A percentile compares a stretch with the other conserved stretches of the same genome.
Conservation (phyloP, 116 monocot genomes). For the Zostera marina region DNA sequence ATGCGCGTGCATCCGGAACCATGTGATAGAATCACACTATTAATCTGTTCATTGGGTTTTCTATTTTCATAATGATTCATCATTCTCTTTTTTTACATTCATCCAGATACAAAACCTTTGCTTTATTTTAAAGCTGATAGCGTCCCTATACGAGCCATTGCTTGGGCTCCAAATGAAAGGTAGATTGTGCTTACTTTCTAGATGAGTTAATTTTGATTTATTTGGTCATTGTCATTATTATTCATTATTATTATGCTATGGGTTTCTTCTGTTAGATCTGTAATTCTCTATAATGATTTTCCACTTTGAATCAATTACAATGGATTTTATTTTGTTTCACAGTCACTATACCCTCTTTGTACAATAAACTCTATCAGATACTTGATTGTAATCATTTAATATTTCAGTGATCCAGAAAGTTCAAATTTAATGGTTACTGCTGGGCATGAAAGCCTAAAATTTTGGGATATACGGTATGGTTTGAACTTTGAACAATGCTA, state of each 20-base stretch:
- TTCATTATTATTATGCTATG: too few species aligned
- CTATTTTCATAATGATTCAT: not conserved
- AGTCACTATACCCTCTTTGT: not conserved
- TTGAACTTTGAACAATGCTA: not conserved
- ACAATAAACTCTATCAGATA: not conserved
- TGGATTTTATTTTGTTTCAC: too few species aligned
- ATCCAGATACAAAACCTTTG: constrained; percentile 69
- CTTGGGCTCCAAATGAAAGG: constrained; percentile 38
- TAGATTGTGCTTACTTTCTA: not conserved
- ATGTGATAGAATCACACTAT: too few species aligned
- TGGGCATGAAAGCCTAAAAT: constrained; percentile 76
- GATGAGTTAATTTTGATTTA: not conserved
- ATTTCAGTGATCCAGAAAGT: constrained; percentile 31
- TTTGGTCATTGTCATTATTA: not conserved
- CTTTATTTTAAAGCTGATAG: constrained; percentile 62
- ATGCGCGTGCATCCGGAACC: too few species aligned
- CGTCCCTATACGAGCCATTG: constrained; percentile 73
- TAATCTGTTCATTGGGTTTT: not conserved
- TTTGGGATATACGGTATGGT: constrained; percentile 83
- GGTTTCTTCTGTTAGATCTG: too few species aligned
- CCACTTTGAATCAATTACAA: too few species aligned
- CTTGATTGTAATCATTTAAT: not conserved
- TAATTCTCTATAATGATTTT: too few species aligned
- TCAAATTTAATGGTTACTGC: constrained; percentile 55
- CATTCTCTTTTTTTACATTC: constrained; percentile 5